Conservation (phyloP, 257 asterid genomes). For the Solanum chaucha region DNA sequence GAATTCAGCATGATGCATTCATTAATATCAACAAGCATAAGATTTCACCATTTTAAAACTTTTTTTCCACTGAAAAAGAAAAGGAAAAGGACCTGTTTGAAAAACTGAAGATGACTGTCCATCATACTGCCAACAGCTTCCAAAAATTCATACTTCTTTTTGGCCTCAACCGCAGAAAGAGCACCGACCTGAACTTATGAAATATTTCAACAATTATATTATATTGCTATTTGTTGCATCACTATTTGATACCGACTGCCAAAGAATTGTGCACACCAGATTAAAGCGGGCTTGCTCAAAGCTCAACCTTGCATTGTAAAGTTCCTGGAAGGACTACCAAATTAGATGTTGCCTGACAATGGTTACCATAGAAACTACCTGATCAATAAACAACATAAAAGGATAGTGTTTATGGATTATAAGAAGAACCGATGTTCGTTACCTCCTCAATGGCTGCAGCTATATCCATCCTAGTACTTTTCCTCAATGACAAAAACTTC, state of each 20-base stretch:
- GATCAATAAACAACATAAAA: conserved; percentile 21
- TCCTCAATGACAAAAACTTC: conserved; percentile 76
- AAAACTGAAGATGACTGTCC: conserved; percentile 84
- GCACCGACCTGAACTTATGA: conserved; percentile 60
- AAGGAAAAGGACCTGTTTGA: conserved; percentile 50
- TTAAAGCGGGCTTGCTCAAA: conserved; percentile 91
- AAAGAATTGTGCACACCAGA: conserved; percentile 41
- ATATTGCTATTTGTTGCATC: not conserved
- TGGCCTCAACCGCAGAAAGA: conserved; percentile 79
- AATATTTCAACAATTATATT: conserved; percentile 5
- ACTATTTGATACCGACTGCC: not conserved
- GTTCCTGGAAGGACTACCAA: conserved; percentile 98
- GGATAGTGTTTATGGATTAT: not conserved
- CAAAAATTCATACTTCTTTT: conserved; percentile 79
- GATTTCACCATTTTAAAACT: conserved; percentile 21
- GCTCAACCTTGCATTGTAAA: conserved; percentile 69
- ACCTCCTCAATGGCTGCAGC: conserved; percentile 84
- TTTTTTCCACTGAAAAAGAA: conserved; percentile 18
- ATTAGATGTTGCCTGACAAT: conserved; percentile 62
- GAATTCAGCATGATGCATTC: conserved; percentile 10
- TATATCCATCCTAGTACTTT: conserved; percentile 80
- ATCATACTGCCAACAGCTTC: conserved; percentile 83
- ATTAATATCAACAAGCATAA: not conserved
- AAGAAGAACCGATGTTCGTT: conserved; percentile 17
- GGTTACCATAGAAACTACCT: conserved; percentile 56